Percentiles rank a stretch among this genome's conserved stretches.
Conservation (phyloP, 768 basidiomycete genomes). For the Lentinula sp. region DNA sequence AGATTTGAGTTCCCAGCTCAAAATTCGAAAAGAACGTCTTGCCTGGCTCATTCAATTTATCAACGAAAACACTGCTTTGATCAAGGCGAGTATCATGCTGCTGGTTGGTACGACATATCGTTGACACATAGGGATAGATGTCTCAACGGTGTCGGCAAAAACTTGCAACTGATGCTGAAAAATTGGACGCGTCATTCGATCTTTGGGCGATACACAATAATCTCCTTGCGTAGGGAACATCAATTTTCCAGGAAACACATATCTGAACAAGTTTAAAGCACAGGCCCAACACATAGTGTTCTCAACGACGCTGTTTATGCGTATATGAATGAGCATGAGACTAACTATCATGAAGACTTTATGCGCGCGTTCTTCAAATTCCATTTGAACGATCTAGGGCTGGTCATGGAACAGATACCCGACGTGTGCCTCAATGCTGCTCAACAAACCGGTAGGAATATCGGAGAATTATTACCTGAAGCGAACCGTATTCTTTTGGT, state of each 20-base stretch:
- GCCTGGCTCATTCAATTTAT: constrained; percentile 87
- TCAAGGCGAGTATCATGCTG: constrained; percentile 46
- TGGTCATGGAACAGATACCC: constrained; percentile 55
- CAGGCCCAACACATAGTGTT: constrained; percentile 51
- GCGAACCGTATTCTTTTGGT: constrained; percentile 70
- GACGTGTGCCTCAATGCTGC: constrained; percentile 39
- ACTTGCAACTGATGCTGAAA: constrained; percentile 80
- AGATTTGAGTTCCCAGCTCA: constrained; percentile 76
- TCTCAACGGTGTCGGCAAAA: constrained; percentile 73
- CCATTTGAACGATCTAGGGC: constrained; percentile 59
- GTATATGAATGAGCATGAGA: constrained; percentile 57
- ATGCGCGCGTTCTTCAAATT: constrained; percentile 82
- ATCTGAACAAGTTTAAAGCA: constrained; percentile 25
- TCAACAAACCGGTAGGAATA: constrained; percentile 37
- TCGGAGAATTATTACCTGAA: constrained; percentile 48
- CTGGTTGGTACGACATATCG: background rate
- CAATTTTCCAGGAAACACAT: background rate
- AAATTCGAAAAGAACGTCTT: constrained; percentile 66
- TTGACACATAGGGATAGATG: constrained; percentile 41
- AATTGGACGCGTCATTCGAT: constrained; percentile 72
- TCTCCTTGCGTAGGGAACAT: constrained; percentile 45
- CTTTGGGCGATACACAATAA: constrained; percentile 79
- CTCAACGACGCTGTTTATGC: constrained; percentile 65
- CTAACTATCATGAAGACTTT: constrained; percentile 64
- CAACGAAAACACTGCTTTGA: constrained; percentile 76